Evolutionary conservation across 371 early-diverging fungal species (phyloP), one percentile per base, ranked within the genome.

Genomic region (Zopfochytrium polystomum): DNA sequence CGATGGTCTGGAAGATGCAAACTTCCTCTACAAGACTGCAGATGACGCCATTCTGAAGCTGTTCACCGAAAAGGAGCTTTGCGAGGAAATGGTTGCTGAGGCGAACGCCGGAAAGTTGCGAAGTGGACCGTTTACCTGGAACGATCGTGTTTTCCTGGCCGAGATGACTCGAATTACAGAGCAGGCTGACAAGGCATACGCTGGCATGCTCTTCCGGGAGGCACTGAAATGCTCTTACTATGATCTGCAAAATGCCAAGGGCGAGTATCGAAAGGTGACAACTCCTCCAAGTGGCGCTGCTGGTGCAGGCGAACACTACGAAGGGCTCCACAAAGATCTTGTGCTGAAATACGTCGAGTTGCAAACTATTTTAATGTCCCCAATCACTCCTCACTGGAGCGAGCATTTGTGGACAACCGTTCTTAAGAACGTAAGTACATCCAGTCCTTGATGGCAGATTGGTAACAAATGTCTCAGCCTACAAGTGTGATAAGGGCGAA

Each of bases 1-100:
- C 63, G 98, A 99, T 74, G 77, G 85, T 54, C 85, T 93, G 51
- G 99, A 99, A 72, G 99, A 99, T 83, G 99, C 99, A 71, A 99
- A 99, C 86, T 99, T 99, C 81, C 87, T 92, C 67, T 93, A 95
- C 67, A 72, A 86, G 20, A 94, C 91, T n/a, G 99, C 99, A 59
- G 95, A 99, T 72, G 89, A 95, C 45, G 93, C 93, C 53, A 93
- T 99, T 58, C 84, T 99, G 62, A 90, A 94, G 72, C 78, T 99
- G 42, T 90, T 80, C 77, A 96, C 90, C 25, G 85, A 97, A 58
- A 76, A 88, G 55, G 98, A 99, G 73, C 95, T 92, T 91, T 82
- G 86, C 55, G 87, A 91, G 66, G 94, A 85, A 51, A 74, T 77
- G 53, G 44, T 74, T n/a, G 65, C 56, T 9, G 62, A 71, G 38